These are phyloP conservation scores for Phytopythium vexans DNA, from an alignment of 352 stramenopile species.

Conservation along the genomic window DNA sequence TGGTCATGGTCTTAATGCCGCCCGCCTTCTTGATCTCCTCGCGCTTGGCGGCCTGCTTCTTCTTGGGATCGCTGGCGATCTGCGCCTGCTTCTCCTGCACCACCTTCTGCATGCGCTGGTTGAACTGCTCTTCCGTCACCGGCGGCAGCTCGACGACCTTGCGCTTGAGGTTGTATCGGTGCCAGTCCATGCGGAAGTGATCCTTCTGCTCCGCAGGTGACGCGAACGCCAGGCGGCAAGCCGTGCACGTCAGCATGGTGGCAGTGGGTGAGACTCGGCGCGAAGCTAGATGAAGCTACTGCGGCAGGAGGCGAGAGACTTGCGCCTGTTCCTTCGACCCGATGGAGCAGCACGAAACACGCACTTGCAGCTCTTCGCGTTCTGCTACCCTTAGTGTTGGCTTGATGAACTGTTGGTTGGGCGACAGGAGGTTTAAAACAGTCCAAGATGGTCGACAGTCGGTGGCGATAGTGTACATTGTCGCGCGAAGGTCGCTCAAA, in stretches of 20 bases:
- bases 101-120: constrained; percentile 75
- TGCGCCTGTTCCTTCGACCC: too few relatives aligned
- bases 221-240: constrained; percentile 70
- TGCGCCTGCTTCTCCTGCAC: constrained; percentile 53
- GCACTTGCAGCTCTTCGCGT: background rate
- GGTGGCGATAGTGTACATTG: constrained; percentile 1
- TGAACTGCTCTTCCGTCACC: constrained; percentile 88
- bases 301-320: too few relatives aligned
- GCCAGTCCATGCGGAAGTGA: constrained; percentile 96
- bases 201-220: constrained; percentile 70
- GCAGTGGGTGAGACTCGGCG: background rate
- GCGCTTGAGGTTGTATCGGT: constrained; percentile 96
- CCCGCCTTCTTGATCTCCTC: constrained; percentile 67
- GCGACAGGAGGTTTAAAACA: background rate
- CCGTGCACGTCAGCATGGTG: constrained; percentile 79
- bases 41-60: constrained; percentile 65
- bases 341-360: background rate
- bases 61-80: constrained; percentile 57
- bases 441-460: background rate
- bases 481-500: constrained; percentile 13
- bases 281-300: too few relatives aligned
- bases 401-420: constrained; percentile 3
- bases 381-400: background rate
- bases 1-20: constrained; percentile 67
- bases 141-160: constrained; percentile 93